Base-by-base conservation (phyloP, 2,329 filamentous ascomycete genomes). In the Arthrinium puccinioides region DNA sequence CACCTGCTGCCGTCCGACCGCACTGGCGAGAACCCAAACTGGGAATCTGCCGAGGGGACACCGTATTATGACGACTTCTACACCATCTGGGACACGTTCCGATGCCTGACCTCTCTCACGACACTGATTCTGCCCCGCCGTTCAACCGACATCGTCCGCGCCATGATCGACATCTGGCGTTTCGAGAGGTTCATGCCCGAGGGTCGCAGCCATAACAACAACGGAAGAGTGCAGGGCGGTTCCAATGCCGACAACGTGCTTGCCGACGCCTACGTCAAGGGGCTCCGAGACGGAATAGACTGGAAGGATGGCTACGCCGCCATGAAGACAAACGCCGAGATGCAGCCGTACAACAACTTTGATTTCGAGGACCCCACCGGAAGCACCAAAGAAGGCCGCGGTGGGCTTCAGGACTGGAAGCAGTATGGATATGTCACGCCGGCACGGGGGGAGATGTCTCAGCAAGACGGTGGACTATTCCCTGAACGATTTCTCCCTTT, bases 1-100 rank as follows among this genome's bases (percentile, higher is more conserved):
- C 75, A 84, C 71, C 76, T 86, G 42, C 80, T 75, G 36, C 82
- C 82, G 4, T 81, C 85, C 47, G 82, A 86, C 48, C 84, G 84
- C 46, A 85, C 82, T 0, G 79, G 79, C 0, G 82, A 87, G 53
- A 87, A 86, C 40, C 79, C 79, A 2, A 53, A 78, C 0, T 87
- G 82, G 80, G 46, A 72, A 3, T 80, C 73, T 26, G 64, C 63
- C 2, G 81, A 84, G 53, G n/a, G n/a, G n/a, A n/a, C n/a, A n/a
- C 82, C 81, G 1, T 87, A 86, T 48, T 87, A 81, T 50, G 82
- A 87, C 54, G 35, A n/a, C 14, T 8, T 38, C 13, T 30, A 27
- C 37, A 62, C 61, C 46, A 77, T 86, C 6, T 87, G 82, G 82
- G 82, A 87, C 49, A 75, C 73, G 0, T 86, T 82, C 45, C 67